Evolutionary conservation across 148 eudicot species (phyloP), one percentile per base, ranked within the genome.

Genomic region (Camellia granthamiana): DNA sequence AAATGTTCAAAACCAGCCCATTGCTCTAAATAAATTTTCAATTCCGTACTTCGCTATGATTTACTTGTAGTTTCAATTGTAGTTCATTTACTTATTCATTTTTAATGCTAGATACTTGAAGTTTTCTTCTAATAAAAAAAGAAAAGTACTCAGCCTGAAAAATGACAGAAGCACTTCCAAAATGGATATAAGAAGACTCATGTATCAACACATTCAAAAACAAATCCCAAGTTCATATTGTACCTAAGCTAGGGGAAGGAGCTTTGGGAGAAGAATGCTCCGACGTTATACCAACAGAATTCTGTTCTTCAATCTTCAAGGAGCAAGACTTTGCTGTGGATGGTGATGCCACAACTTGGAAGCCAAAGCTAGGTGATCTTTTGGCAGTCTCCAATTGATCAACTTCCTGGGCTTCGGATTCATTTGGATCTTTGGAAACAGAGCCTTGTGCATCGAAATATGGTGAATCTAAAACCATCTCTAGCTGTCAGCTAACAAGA

Each of bases 231-330:
- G 61, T 74, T 18, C 54, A 54, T 52, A 8, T 21, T 15, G 60
- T 88, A 95, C 98, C 98, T 85, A 93, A 93, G 86, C 91, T 90
- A 30, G 92, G 94, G 65, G 94, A 91, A 69, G 93, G 83, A 72
- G 89, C 85, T 79, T 91, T 92, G 72, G 73, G 87, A 55, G 88
- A 77, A 51, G 88, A 21, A 78, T 74, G 80, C 77, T 84, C 88
- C n/a, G 85, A 60, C 43, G 82, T 59, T 52, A 81, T 78, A 70
- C 86, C 80, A 83, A 66, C 72, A 77, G 82, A 79, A 74, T 77
- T 88, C 70, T 85, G 89, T 74, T 84, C 84, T 81, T 81, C 90
- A 66, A 81, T 68, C 41, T 76, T 83, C 63, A 81, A 69, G 13
- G 90, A 83, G 60, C 88, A 85, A 41, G 84, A 81, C 74, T 86